These are phyloP conservation scores for Aechmea fasciata DNA, from an alignment of 176 grass and related monocot species.

Conservation along the genomic window DNA sequence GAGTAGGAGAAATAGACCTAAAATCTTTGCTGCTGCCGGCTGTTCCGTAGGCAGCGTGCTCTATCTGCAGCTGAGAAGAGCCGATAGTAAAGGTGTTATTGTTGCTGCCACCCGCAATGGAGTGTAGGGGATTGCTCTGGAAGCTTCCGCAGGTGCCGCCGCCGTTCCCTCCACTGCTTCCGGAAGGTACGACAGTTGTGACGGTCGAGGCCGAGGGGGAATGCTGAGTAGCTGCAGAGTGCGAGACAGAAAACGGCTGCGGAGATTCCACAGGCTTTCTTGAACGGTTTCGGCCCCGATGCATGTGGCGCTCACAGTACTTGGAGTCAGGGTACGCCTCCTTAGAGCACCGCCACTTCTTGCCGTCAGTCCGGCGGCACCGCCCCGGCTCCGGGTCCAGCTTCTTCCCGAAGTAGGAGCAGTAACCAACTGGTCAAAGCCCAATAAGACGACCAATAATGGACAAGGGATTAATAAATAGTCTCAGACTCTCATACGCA, in stretches of 20 bases:
- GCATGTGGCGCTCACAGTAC: constrained; percentile 99
- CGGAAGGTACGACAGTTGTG: constrained; percentile 13
- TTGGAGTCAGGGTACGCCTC: constrained; percentile 78
- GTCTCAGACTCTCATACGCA: too few species aligned
- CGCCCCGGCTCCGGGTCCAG: constrained; percentile 82
- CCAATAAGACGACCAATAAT: neutral
- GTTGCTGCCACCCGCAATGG: constrained; percentile 9
- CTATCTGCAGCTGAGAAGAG: constrained; percentile 40
- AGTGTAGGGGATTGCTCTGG: neutral
- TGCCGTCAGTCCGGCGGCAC: constrained; percentile 95
- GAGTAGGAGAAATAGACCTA: constrained; percentile 29
- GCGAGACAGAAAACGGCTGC: constrained; percentile 1
- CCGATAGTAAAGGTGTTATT: constrained; percentile 18
- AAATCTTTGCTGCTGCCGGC: constrained; percentile 40
- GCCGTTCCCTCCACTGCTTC: constrained; percentile 3
- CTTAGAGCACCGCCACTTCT: constrained; percentile 98
- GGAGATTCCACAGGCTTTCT: constrained; percentile 99
- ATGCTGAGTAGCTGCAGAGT: too few species aligned
- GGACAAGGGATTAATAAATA: too few species aligned
- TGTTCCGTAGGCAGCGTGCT: constrained; percentile 25
- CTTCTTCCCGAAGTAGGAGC: constrained; percentile 83
- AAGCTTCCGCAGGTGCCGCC: neutral
- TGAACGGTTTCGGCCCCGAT: constrained; percentile 93
- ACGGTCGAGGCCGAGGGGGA: neutral
- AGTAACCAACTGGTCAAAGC: constrained; percentile 41